Conservation (phyloP, 257 asterid genomes). For the Haberlea rhodopensis region DNA sequence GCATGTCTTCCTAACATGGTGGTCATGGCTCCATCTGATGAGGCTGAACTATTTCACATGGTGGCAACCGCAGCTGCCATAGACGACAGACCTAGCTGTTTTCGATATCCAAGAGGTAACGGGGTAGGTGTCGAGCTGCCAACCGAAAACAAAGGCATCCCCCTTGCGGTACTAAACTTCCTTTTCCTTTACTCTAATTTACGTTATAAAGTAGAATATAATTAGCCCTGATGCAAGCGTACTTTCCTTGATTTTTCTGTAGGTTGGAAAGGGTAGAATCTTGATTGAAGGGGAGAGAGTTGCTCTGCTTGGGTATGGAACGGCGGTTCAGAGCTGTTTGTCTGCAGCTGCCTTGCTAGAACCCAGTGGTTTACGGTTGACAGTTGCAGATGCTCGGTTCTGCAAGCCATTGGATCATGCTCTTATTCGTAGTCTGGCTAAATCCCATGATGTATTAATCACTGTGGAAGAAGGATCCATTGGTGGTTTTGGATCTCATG, state of each 20-base stretch:
- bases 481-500: constrained; percentile 98
- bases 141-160: constrained; percentile 76
- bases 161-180: constrained; percentile 63
- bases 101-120: constrained; percentile 92
- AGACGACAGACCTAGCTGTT: constrained; percentile 89
- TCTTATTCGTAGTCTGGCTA: constrained; percentile 74
- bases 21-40: constrained; percentile 96
- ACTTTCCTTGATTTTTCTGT: neutral
- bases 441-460: constrained; percentile 76
- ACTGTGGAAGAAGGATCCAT: constrained; percentile 96
- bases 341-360: constrained; percentile 74
- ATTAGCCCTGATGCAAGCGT: neutral
- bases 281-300: constrained; percentile 87
- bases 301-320: constrained; percentile 84
- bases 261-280: constrained; percentile 83
- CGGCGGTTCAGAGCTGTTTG: constrained; percentile 85
- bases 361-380: constrained; percentile 52
- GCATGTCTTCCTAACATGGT: constrained; percentile 99
- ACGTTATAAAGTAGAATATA: neutral
- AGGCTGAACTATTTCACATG: constrained; percentile 90
- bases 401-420: constrained; percentile 85
- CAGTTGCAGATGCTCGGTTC: constrained; percentile 94
- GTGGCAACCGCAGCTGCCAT: constrained; percentile 96
- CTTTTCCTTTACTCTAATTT: neutral
- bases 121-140: constrained; percentile 81